These are phyloP conservation scores for Fusarium sp. DNA, from an alignment of 2,329 filamentous ascomycete genomes.

Conservation along the genomic window DNA sequence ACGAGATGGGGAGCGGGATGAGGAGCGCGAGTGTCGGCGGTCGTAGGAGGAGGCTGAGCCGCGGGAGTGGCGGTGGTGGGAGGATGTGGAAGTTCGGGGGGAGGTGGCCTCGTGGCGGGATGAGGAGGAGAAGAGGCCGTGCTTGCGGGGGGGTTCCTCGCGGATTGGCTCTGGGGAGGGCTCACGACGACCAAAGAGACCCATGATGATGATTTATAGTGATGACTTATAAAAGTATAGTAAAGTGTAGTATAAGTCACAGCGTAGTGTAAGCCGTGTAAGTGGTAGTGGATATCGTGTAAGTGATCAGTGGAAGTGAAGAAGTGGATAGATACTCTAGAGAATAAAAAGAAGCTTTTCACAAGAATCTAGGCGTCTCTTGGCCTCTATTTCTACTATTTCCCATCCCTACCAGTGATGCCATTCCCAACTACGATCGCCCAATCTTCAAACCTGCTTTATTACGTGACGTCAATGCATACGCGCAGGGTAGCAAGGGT, in stretches of 20 bases:
- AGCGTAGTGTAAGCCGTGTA: too few relatives aligned
- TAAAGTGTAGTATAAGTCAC: neutral
- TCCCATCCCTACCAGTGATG: neutral
- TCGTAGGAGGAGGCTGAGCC: constrained; percentile 29
- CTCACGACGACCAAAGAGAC: constrained; percentile 46
- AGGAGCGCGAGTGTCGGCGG: constrained; percentile 14
- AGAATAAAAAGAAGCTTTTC: constrained; percentile 12
- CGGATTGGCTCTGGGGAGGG: constrained; percentile 46
- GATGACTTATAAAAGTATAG: neutral
- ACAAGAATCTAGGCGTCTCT: constrained; percentile 22
- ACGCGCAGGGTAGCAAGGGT: constrained; percentile 15
- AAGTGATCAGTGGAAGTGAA: neutral
- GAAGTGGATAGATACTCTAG: neutral
- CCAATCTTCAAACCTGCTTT: constrained; percentile 33
- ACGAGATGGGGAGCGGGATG: constrained; percentile 19
- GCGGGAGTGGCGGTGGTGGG: constrained; percentile 10
- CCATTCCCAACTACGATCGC: constrained; percentile 4
- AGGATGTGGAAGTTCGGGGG: constrained; percentile 40
- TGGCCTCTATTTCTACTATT: constrained; percentile 16
- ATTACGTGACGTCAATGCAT: constrained; percentile 29
- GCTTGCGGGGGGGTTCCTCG: constrained; percentile 42
- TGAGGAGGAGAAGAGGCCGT: constrained; percentile 49
- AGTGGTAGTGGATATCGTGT: neutral
- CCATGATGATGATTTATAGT: constrained; percentile 41
- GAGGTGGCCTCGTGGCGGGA: constrained; percentile 42